Base-by-base conservation (phyloP, 2,329 filamentous ascomycete species). In the Rutstroemia sp. region DNA sequence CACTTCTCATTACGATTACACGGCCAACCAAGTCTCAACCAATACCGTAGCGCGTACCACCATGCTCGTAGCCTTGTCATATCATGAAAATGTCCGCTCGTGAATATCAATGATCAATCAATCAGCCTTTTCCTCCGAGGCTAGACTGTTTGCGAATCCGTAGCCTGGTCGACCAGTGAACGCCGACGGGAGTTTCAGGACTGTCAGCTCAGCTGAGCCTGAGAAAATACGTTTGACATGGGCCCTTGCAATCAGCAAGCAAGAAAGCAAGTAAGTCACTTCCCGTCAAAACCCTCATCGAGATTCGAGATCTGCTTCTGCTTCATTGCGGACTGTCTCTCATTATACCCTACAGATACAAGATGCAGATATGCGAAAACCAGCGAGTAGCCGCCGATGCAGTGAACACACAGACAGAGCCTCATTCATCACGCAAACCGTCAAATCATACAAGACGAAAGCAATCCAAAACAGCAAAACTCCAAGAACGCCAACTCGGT, bases 191-290 rank as follows among this genome's bases (percentile, higher is more conserved):
- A 9, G 23, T 48, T 21, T 53, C 51, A 49, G 42, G 42, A 54
- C 41, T 38, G 41, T 25, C 47, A 38, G 14, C 12, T 49, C 51
- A 54, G 51, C 51, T 54, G 41, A 54, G 51, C 42, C 51, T 27
- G 41, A 45, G 27, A 49, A 54, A 19, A 38, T 38, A 42, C 6
- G 16, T 39, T 42, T 21, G 23, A 25, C n/a, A n/a, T 4, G 14
- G 27, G 16, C 25, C 27, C 6, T 34, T 19, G 23, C 34, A 48
- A 34, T 53, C 5, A 7, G 38, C 30, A 34, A 48, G 38, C 38
- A 19, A 39, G 38, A 5, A 18, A 19, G 8, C 14, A 42, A 5
- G 8, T 19, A n/a, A n/a, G 5, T 2, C 4, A 14, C 30, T 2
- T 9, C 12, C 30, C 25, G 25, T 27, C 25, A 27, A 27, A 34